phyloP scores from a whole-genome alignment of 192 early-diverging fungal genomes.

The Gigaspora rosea region DNA sequence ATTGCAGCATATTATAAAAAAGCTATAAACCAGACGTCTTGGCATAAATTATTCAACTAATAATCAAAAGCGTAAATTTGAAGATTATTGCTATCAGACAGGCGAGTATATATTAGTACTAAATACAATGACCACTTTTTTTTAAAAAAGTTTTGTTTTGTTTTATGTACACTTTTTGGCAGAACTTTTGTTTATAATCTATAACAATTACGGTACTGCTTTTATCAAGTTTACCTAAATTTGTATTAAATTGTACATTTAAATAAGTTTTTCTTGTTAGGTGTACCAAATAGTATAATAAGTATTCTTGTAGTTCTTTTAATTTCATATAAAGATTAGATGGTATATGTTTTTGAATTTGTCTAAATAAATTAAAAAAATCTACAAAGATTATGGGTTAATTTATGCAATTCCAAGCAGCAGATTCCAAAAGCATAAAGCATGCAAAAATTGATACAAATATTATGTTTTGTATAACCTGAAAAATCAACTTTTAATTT shows the following conservation, averaged over 20 bases:
- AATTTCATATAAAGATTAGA: not conserved
- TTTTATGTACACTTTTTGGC: not conserved
- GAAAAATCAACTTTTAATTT: not conserved
- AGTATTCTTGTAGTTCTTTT: not conserved
- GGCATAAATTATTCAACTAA: not conserved
- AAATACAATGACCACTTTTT: not conserved
- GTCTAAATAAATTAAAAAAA: conserved; percentile 10
- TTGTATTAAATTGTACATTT: not conserved
- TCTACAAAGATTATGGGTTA: not conserved
- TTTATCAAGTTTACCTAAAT: not conserved
- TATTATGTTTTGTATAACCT: not conserved
- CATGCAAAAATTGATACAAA: conserved; percentile 2
- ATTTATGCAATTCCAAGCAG: not conserved
- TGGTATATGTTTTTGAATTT: not conserved
- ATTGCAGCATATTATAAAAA: not conserved
- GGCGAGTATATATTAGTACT: not conserved
- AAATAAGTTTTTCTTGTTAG: not conserved
- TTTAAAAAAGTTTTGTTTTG: not conserved
- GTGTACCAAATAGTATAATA: not conserved
- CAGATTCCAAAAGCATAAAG: not conserved
- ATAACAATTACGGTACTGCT: not conserved
- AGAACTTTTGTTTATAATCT: conserved; percentile 14
- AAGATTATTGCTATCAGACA: too few species aligned
- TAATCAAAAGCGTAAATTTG: not conserved
- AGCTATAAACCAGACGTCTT: conserved; percentile 13